phyloP scores from a whole-genome alignment of 2,329 filamentous ascomycete species.

The Arthroderma uncinatum region DNA sequence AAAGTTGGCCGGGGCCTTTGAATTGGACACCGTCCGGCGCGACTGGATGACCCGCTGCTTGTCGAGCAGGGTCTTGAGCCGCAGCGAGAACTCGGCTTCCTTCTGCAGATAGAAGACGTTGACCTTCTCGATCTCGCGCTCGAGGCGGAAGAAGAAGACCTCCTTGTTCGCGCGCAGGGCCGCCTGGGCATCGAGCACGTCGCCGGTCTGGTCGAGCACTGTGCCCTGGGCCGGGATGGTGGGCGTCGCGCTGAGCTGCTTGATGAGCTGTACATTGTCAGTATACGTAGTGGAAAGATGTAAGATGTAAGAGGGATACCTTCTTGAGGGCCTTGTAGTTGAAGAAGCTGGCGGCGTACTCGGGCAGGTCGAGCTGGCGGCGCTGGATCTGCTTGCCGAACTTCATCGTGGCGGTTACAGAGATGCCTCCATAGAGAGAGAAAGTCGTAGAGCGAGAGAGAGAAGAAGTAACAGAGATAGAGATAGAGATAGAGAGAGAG shows the following conservation, averaged over 20 bases:
- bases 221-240: slow-evolving; percentile 65
- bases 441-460: background rate
- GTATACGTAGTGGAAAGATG: background rate
- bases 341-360: slow-evolving; percentile 98
- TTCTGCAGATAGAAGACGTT: slow-evolving; percentile 97
- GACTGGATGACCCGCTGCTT: slow-evolving; percentile 89
- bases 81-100: slow-evolving; percentile 93
- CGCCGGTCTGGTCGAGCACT: slow-evolving; percentile 28
- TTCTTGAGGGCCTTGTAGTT: slow-evolving; percentile 99
- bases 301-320: slow-evolving; percentile 41
- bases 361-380: slow-evolving; percentile 94
- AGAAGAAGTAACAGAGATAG: slow-evolving; percentile 1
- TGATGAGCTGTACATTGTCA: slow-evolving; percentile 65
- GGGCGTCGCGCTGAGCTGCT: slow-evolving; percentile 88
- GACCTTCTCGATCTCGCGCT: slow-evolving; percentile 95
- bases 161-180: slow-evolving; percentile 93
- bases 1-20: slow-evolving; percentile 83
- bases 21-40: slow-evolving; percentile 60
- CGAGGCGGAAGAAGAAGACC: slow-evolving; percentile 96
- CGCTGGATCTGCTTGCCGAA: slow-evolving; percentile 99
- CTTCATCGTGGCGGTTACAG: slow-evolving; percentile 56
- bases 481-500: background rate
- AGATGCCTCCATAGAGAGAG: too few species aligned
- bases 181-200: slow-evolving; percentile 62
- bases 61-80: slow-evolving; percentile 81